Percentiles rank a stretch among this genome's conserved stretches.
Evolutionary conservation across 192 early-diverging fungal species (phyloP).

Genomic region (Coemansia sp.): DNA sequence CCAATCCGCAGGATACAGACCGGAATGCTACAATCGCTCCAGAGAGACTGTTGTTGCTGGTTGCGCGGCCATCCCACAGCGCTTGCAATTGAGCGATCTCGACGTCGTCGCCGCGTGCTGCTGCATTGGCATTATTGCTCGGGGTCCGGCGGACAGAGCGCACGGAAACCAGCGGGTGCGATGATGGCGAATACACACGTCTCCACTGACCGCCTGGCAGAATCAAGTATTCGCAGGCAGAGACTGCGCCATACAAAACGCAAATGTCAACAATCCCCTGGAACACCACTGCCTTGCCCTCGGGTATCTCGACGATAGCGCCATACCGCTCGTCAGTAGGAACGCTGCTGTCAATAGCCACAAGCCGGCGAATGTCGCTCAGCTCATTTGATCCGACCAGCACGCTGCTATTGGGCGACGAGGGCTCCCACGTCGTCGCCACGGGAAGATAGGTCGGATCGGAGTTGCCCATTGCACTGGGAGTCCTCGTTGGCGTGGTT

Average conservation of each 20-base stretch:
- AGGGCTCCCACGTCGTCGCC: conserved; percentile 25
- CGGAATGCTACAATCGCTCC: conserved; percentile 33
- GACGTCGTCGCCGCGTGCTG: neutral
- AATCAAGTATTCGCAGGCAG: conserved; percentile 30
- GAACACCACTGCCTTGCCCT: conserved; percentile 24
- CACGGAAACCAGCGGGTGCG: conserved; percentile 40
- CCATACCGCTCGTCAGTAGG: conserved; percentile 19
- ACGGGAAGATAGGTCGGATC: neutral
- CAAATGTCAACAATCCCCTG: conserved; percentile 49
- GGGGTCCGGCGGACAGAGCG: neutral
- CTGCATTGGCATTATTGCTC: neutral
- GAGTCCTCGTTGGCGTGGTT: neutral
- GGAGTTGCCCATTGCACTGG: neutral
- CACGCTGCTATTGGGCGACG: neutral
- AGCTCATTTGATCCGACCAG: neutral
- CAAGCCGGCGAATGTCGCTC: neutral
- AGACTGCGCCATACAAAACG: conserved; percentile 27
- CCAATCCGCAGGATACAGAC: conserved; percentile 38
- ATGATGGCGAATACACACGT: conserved; percentile 51
- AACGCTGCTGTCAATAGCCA: neutral
- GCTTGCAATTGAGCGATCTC: conserved; percentile 13
- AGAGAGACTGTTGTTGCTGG: neutral
- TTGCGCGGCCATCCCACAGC: conserved; percentile 15
- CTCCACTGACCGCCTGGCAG: conserved; percentile 16
- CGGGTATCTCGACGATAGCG: conserved; percentile 19